Conservation (phyloP, 1,284 basidiomycete genomes). For the Cutaneotrichosporon sp. region DNA sequence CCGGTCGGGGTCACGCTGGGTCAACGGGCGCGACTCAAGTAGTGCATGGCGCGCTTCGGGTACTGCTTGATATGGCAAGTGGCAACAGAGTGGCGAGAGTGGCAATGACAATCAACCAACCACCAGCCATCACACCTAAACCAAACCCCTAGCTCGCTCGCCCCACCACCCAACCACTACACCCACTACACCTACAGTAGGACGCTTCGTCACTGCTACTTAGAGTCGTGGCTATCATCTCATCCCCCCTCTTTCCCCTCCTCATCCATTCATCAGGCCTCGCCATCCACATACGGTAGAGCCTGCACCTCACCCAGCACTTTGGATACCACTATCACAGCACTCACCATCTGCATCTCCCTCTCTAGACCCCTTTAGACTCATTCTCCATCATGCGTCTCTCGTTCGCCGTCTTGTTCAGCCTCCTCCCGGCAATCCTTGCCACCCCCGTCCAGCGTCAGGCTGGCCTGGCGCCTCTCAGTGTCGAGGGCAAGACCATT, state of each 20-base stretch:
- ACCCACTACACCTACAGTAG: no score
- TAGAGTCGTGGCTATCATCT: neutral
- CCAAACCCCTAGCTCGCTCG: no score
- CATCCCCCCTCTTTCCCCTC: neutral
- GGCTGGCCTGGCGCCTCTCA: slow-evolving; percentile 35
- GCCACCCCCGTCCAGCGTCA: slow-evolving; percentile 36
- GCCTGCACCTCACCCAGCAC: no score
- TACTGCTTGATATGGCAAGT: no score
- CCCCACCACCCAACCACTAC: neutral
- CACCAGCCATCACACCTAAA: no score
- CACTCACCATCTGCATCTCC: neutral
- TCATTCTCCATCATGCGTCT: slow-evolving; percentile 27
- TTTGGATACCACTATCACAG: neutral
- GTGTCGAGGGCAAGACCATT: slow-evolving; percentile 51
- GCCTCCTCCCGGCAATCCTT: slow-evolving; percentile 37
- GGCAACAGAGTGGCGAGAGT: no score
- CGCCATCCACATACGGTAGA: neutral
- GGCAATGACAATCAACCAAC: no score
- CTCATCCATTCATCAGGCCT: neutral
- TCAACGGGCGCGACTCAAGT: no score
- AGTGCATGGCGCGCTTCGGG: no score
- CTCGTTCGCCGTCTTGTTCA: slow-evolving; percentile 27
- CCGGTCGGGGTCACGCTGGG: no score
- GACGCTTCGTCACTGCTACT: no score
- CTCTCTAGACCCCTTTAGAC: neutral